Conservation (phyloP, 352 stramenopile genomes). For the Aphanomyces cochlioides region DNA sequence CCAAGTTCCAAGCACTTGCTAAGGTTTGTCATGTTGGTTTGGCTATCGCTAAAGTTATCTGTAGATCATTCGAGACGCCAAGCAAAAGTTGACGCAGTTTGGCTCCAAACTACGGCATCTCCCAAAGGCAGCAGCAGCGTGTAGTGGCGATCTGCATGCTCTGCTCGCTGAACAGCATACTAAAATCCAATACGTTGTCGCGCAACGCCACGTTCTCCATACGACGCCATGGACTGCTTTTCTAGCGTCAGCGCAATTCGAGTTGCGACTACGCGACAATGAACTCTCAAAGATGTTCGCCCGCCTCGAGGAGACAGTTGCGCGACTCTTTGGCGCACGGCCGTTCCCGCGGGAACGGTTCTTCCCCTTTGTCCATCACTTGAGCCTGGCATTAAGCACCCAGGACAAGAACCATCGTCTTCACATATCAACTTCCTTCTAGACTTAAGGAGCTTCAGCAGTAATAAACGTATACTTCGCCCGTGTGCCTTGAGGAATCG, state of each 20-base stretch:
- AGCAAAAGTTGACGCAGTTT: conserved; percentile 7
- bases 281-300: neutral
- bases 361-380: neutral
- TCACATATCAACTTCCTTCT: too few relatives aligned
- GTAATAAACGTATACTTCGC: conserved; percentile 19
- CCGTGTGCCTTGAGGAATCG: conserved; percentile 22
- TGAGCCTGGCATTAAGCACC: neutral
- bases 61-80: neutral
- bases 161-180: conserved; percentile 1
- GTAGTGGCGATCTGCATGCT: neutral
- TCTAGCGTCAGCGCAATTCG: neutral
- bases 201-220: neutral
- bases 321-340: neutral
- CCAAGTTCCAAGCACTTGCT: neutral
- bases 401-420: too few relatives aligned
- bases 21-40: too few relatives aligned
- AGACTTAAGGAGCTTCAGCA: conserved; percentile 6
- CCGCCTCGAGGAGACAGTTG: neutral
- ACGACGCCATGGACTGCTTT: neutral
- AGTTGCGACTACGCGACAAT: neutral
- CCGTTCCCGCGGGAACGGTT: neutral
- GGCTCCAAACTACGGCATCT: neutral
- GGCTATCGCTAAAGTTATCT: neutral
- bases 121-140: neutral
- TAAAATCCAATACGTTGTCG: neutral